These are phyloP conservation scores for Apiospora arundinis DNA, from an alignment of 2,329 filamentous ascomycete genomes.

Conservation along the genomic window DNA sequence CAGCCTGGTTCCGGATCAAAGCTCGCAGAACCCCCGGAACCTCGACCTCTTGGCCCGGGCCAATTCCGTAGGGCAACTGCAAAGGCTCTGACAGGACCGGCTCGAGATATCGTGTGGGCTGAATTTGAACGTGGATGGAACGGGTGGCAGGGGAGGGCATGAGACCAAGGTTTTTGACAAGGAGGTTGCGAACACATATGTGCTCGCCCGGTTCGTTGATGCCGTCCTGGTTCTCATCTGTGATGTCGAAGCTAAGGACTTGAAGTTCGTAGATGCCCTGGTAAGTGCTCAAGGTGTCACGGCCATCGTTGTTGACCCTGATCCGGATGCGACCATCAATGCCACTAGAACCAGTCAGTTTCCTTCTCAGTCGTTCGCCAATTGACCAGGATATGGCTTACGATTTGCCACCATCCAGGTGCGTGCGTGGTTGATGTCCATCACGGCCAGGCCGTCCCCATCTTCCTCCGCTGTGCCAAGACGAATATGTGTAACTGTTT, in stretches of 20 bases:
- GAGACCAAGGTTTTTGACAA: background rate
- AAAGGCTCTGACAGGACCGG: background rate
- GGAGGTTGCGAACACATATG: background rate
- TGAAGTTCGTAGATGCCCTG: background rate
- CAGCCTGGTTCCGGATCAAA: background rate
- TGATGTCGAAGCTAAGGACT: background rate
- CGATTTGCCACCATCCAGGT: background rate
- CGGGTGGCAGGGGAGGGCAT: slow-evolving; percentile 5
- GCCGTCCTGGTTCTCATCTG: background rate
- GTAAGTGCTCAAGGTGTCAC: background rate
- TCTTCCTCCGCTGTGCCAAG: background rate
- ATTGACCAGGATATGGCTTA: background rate
- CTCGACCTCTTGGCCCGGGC: background rate
- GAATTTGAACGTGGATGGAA: background rate
- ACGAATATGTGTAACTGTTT: background rate
- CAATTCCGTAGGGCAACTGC: background rate
- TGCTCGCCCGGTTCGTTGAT: slow-evolving; percentile 1
- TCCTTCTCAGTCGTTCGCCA: background rate
- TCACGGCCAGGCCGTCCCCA: background rate
- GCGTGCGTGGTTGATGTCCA: background rate
- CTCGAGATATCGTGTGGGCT: background rate
- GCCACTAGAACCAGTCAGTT: background rate
- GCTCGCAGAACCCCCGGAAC: background rate
- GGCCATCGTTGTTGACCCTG: background rate
- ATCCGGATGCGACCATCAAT: background rate